Percentiles rank a stretch among this genome's conserved stretches.
Conservation (phyloP, 2,329 filamentous ascomycete genomes). For the Paecilomyces fulvus region DNA sequence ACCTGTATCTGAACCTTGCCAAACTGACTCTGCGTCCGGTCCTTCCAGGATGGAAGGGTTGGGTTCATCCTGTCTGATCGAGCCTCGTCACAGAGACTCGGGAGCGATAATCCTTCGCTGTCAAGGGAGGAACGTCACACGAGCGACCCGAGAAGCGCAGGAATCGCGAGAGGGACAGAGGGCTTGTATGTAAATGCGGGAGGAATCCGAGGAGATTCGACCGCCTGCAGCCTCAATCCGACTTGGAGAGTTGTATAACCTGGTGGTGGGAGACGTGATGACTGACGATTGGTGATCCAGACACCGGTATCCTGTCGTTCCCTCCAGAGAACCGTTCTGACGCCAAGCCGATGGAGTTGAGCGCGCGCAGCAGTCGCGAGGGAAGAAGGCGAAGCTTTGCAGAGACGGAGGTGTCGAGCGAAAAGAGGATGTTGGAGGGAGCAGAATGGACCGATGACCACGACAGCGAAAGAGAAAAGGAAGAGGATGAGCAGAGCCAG, state of each 20-base stretch:
- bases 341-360: not conserved
- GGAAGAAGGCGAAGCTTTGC: not conserved
- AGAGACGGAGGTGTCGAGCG: not conserved
- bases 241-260: slow-evolving; percentile 2
- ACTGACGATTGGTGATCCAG: not conserved
- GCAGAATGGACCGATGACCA: not conserved
- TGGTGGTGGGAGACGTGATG: not conserved
- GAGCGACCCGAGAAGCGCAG: not conserved
- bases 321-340: not conserved
- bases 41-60: slow-evolving; percentile 38
- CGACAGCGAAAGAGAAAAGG: not conserved
- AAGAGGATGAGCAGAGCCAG: not conserved
- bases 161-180: not conserved
- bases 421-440: not conserved
- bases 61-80: slow-evolving; percentile 23
- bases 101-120: not conserved
- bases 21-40: slow-evolving; percentile 35
- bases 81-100: slow-evolving; percentile 14
- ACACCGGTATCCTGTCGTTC: not conserved
- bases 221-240: slow-evolving; percentile 8
- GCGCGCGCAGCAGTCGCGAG: not conserved
- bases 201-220: slow-evolving; percentile 3
- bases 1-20: slow-evolving; percentile 38
- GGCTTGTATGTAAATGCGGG: not conserved
- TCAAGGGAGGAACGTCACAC: not conserved